These are phyloP conservation scores for Skeletonema costatum DNA, from an alignment of 108 stramenopile species.

Conservation along the genomic window DNA sequence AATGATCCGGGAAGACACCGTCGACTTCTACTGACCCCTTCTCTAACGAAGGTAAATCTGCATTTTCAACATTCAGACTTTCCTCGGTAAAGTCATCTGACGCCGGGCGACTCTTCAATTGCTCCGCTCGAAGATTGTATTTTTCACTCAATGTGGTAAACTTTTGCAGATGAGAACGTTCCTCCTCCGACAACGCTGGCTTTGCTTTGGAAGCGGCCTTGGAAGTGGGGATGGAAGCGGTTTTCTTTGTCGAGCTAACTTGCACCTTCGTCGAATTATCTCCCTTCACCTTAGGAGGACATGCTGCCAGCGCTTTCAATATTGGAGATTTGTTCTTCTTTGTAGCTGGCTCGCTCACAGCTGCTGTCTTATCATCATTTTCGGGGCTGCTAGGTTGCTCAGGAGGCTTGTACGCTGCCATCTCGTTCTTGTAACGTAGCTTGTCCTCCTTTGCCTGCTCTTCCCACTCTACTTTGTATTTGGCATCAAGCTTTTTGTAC, in stretches of 20 bases:
- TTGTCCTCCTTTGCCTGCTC: conserved; percentile 21
- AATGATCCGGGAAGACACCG: conserved; percentile 55
- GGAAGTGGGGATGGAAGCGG: neutral
- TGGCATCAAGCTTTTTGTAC: conserved; percentile 19
- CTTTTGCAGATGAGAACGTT: conserved; percentile 17
- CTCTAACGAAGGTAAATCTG: conserved; percentile 19
- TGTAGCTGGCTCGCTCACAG: neutral
- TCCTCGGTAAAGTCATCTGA: conserved; percentile 42
- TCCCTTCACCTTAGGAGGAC: conserved; percentile 1
- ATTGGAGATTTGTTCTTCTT: neutral
- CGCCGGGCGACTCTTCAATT: conserved; percentile 24
- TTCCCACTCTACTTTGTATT: conserved; percentile 11
- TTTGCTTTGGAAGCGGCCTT: neutral
- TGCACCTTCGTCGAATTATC: neutral
- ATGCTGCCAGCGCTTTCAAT: conserved; percentile 9
- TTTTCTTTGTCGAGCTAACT: neutral
- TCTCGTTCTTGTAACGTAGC: conserved; percentile 10
- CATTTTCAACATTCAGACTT: conserved; percentile 11
- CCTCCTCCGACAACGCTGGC: conserved; percentile 21
- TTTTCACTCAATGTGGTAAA: conserved; percentile 19
- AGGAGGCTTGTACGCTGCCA: conserved; percentile 51
- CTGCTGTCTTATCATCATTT: neutral
- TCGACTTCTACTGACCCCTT: conserved; percentile 30
- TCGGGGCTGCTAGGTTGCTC: neutral
- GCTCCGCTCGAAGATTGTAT: conserved; percentile 31